Conservation (phyloP, 768 basidiomycete species). For the Tricholomella constricta region DNA sequence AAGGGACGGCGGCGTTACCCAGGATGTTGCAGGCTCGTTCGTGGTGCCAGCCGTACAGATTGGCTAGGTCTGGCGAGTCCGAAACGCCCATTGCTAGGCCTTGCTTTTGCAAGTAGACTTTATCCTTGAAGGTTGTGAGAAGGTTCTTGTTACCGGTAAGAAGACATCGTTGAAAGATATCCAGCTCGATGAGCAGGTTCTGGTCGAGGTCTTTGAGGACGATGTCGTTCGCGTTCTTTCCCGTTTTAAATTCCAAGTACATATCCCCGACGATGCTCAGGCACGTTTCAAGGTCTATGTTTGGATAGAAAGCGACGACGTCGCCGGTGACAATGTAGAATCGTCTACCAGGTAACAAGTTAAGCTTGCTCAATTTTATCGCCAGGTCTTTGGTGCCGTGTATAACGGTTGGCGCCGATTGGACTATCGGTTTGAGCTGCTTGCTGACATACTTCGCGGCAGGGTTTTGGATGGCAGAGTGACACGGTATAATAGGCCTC, state of each 20-base stretch:
- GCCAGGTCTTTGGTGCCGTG: constrained; percentile 33
- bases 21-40: constrained; percentile 15
- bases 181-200: background rate
- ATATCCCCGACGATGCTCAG: too few species aligned
- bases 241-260: too few species aligned
- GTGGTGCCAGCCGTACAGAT: constrained; percentile 27
- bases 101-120: constrained; percentile 23
- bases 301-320: too few species aligned
- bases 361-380: constrained; percentile 32
- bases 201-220: background rate
- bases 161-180: constrained; percentile 17
- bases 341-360: too few species aligned
- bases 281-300: too few species aligned
- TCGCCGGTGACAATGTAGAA: too few species aligned
- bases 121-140: constrained; percentile 19
- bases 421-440: constrained; percentile 32
- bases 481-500: constrained; percentile 34
- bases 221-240: too few species aligned
- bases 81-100: constrained; percentile 36
- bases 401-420: constrained; percentile 28
- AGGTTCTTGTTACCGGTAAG: constrained; percentile 22
- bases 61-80: constrained; percentile 30
- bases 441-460: constrained; percentile 32
- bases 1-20: constrained; percentile 14
- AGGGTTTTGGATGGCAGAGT: constrained; percentile 27